A percentile compares a stretch with the other conserved stretches of the same genome.
These are phyloP conservation scores for Coniochaeta sp. DNA, from an alignment of 2,329 filamentous ascomycete genomes.

Conservation along the genomic window DNA sequence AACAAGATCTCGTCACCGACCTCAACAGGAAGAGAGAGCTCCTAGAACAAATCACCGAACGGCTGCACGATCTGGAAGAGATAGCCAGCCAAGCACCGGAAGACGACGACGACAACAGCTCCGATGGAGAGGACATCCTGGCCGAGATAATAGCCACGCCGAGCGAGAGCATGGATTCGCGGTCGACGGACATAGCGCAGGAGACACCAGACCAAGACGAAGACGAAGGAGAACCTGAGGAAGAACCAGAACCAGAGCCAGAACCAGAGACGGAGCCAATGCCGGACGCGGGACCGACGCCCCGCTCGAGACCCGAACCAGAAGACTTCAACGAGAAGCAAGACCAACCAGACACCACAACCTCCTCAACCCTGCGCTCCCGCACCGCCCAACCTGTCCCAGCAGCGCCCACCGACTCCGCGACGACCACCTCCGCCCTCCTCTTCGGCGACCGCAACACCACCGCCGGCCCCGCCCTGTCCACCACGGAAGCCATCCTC, in stretches of 20 bases:
- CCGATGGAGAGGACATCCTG: slow-evolving; percentile 51
- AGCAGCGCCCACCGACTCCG: neutral
- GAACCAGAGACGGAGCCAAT: slow-evolving; percentile 1
- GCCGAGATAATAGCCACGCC: slow-evolving; percentile 47
- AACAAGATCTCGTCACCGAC: slow-evolving; percentile 55
- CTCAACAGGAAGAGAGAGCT: slow-evolving; percentile 58
- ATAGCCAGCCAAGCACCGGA: slow-evolving; percentile 22
- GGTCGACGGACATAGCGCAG: slow-evolving; percentile 13
- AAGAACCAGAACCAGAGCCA: slow-evolving; percentile 1
- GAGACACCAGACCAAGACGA: slow-evolving; percentile 8
- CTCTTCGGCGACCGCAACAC: neutral
- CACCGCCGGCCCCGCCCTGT: slow-evolving; percentile 9
- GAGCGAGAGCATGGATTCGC: slow-evolving; percentile 40
- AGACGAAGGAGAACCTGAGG: slow-evolving; percentile 4
- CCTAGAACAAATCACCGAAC: slow-evolving; percentile 58
- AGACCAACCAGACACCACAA: slow-evolving; percentile 12
- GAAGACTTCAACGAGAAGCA: neutral
- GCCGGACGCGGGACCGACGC: neutral
- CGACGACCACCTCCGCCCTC: neutral
- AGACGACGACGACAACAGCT: slow-evolving; percentile 32
- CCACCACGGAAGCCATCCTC: slow-evolving; percentile 62
- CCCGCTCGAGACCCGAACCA: slow-evolving; percentile 4
- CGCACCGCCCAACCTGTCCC: slow-evolving; percentile 10
- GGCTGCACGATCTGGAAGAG: slow-evolving; percentile 61
- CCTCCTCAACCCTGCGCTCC: slow-evolving; percentile 25